These are phyloP conservation scores for Podospora pseudopauciseta DNA, from an alignment of 495 filamentous ascomycete genomes.

Conservation along the genomic window DNA sequence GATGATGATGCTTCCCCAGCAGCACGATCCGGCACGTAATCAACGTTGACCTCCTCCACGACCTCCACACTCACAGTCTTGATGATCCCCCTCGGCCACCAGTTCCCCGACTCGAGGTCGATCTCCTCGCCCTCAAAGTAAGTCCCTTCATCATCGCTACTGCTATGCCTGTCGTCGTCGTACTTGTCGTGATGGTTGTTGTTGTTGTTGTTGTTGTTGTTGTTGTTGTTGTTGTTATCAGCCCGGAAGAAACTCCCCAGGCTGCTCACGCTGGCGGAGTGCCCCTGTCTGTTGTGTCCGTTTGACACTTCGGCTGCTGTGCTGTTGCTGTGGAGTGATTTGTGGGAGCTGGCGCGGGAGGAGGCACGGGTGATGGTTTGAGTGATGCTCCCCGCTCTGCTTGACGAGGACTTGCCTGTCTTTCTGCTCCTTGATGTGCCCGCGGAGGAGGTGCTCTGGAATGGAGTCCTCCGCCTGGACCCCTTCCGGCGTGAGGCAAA, in stretches of 20 bases:
- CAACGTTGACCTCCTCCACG: slow-evolving; percentile 33
- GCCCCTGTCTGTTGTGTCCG: not conserved
- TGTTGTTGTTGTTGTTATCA: not conserved
- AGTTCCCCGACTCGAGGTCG: slow-evolving; percentile 20
- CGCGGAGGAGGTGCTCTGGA: not conserved
- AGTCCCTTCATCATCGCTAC: not conserved
- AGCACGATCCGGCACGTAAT: slow-evolving; percentile 14
- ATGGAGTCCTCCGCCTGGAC: slow-evolving; percentile 1
- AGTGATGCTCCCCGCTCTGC: not conserved
- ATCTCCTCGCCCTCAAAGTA: slow-evolving; percentile 11
- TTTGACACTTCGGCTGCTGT: not conserved
- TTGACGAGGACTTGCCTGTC: not conserved
- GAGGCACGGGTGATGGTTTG: not conserved
- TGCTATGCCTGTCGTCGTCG: not conserved
- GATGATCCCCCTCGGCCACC: slow-evolving; percentile 37
- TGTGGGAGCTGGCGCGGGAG: not conserved
- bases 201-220: not conserved
- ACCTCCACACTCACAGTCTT: slow-evolving; percentile 42
- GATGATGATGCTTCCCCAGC: not conserved
- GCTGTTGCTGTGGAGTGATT: not conserved
- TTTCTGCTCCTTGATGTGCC: not conserved
- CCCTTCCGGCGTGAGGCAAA: slow-evolving; percentile 17
- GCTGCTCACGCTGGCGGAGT: not conserved
- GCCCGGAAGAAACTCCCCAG: not conserved
- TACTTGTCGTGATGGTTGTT: not conserved